Base-by-base conservation (phyloP, 2,329 filamentous ascomycete genomes). In the Westerdykella ornata region DNA sequence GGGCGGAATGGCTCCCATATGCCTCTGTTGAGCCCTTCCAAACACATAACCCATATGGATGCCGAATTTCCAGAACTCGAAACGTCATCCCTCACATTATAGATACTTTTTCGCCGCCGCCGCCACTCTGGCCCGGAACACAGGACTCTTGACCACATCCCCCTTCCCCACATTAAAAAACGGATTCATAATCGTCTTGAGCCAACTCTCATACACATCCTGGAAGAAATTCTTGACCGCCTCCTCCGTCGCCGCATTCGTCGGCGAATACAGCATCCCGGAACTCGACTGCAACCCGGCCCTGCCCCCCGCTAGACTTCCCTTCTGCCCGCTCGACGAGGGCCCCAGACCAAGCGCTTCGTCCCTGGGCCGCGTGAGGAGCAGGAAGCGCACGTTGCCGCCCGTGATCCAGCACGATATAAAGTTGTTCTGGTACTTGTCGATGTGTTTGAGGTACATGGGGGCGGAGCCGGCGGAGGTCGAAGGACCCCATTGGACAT, bases 161-260 rank as follows among this genome's bases (percentile, higher is more conserved):
- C 86, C 82, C 75, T 85, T 85, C 51, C 94, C 90, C 41, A 84
- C 80, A 40, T 77, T 76, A 71, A 96, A 97, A 66, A 98, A 98
- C 0, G 92, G 92, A 62, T 81, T 97, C 92, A 98, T 97, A 43
- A 89, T 81, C 11, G 89, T 86, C 75, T 98, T 98, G 51, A 95
- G 80, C 83, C 90, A 98, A 53, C 82, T 88, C 69, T 98, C 92
- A 69, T 96, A 97, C 11, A 96, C 85, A 63, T 98, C 92, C 13
- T 78, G 76, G 71, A 98, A 95, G 71, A 97, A 98, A 68, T 87
- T 87, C 63, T 88, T 82, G 55, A 97, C 85, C 4, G 92, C 90
- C 70, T 98, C 92, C 69, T 98, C 92, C 4, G 90, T 94, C 62
- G 90, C 87, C 5, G 88, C 83, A 44, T 83, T 85, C 2, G 83